phyloP scores from a whole-genome alignment of 805 yeast species.

The Blastobotrys americana region DNA sequence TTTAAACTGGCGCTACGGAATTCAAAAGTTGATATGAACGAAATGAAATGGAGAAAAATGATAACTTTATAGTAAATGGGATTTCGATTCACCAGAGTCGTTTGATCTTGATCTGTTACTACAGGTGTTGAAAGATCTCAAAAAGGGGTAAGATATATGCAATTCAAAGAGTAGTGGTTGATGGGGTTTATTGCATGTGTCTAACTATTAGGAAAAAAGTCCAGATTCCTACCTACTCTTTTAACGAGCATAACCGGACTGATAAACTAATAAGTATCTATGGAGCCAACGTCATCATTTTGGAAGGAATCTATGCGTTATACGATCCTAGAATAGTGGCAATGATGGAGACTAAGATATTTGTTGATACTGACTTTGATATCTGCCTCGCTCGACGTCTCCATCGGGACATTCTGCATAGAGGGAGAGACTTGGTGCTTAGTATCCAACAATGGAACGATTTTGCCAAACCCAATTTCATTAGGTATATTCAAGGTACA shows the following conservation, averaged over 20 bases:
- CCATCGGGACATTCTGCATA: slow-evolving; percentile 73
- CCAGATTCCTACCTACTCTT: slow-evolving; percentile 64
- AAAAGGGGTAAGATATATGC: too few species aligned
- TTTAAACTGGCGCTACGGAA: too few species aligned
- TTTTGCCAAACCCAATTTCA: slow-evolving; percentile 90
- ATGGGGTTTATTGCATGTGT: slow-evolving; percentile 18
- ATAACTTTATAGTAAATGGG: slow-evolving; percentile 60
- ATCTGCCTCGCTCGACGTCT: slow-evolving; percentile 84
- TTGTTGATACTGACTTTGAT: slow-evolving; percentile 91
- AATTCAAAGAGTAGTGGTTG: slow-evolving; percentile 16
- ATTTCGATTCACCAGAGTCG: slow-evolving; percentile 83
- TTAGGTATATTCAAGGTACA: slow-evolving; percentile 64
- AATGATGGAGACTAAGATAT: slow-evolving; percentile 78
- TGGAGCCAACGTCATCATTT: slow-evolving; percentile 87
- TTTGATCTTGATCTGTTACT: slow-evolving; percentile 69
- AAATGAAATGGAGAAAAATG: background rate
- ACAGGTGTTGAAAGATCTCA: slow-evolving; percentile 55
- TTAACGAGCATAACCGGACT: slow-evolving; percentile 54
- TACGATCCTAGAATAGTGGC: slow-evolving; percentile 61
- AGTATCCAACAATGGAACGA: slow-evolving; percentile 83
- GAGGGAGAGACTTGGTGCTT: slow-evolving; percentile 81
- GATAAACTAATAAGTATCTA: slow-evolving; percentile 66
- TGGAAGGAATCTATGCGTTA: slow-evolving; percentile 87
- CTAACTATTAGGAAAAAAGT: slow-evolving; percentile 36
- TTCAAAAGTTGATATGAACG: too few species aligned